phyloP scores from a whole-genome alignment of 2,329 filamentous ascomycete genomes.

The Orbilia blumenaviensis region DNA sequence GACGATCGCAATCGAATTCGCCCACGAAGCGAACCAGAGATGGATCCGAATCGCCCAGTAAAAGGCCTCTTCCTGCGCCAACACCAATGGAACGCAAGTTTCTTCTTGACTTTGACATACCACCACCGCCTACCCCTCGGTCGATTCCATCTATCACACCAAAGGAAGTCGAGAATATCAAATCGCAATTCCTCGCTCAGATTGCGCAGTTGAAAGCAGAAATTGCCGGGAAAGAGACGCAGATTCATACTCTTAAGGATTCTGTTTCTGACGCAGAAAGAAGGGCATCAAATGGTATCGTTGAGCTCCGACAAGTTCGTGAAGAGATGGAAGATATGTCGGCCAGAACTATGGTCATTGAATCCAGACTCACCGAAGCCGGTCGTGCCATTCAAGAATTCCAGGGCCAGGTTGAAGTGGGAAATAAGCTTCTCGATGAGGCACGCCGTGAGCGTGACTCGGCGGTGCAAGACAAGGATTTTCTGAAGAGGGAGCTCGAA shows the following conservation, averaged over 20 bases:
- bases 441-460: conserved; percentile 34
- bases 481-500: conserved; percentile 52
- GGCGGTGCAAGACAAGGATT: conserved; percentile 53
- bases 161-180: conserved; percentile 89
- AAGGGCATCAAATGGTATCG: conserved; percentile 73
- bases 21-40: conserved; percentile 61
- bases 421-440: conserved; percentile 28
- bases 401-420: conserved; percentile 41
- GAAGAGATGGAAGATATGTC: conserved; percentile 65
- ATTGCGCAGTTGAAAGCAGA: conserved; percentile 94
- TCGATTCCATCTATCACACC: conserved; percentile 91
- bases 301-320: conserved; percentile 67
- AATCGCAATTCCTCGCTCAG: conserved; percentile 88
- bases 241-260: conserved; percentile 84
- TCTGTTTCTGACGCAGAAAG: conserved; percentile 89
- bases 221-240: conserved; percentile 89
- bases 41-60: conserved; percentile 54
- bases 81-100: conserved; percentile 65
- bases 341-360: conserved; percentile 71
- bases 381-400: conserved; percentile 66
- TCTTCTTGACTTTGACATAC: conserved; percentile 88
- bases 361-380: conserved; percentile 75
- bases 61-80: conserved; percentile 22
- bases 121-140: conserved; percentile 89
- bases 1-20: conserved; percentile 61